phyloP scores from a whole-genome alignment of 2,329 filamentous ascomycete genomes.

The Plenodomus biglobosus region DNA sequence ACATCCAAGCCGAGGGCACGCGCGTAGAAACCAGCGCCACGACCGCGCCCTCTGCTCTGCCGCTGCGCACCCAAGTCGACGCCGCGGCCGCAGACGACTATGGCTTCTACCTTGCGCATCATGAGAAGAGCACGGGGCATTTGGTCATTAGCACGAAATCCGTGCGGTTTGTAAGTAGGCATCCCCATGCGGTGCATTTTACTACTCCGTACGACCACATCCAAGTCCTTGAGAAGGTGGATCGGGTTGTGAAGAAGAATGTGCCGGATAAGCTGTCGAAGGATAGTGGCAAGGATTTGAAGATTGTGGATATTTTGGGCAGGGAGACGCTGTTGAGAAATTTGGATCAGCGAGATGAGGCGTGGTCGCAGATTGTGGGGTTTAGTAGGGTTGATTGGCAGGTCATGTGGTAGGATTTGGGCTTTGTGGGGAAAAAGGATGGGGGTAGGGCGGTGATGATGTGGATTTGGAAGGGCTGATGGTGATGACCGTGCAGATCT shows the following conservation, averaged over 20 bases:
- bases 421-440: not conserved
- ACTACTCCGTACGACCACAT: constrained; percentile 19
- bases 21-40: constrained; percentile 7
- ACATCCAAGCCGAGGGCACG: constrained; percentile 30
- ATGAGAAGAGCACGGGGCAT: constrained; percentile 16
- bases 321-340: constrained; percentile 18
- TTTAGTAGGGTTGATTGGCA: constrained; percentile 33
- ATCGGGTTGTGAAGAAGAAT: constrained; percentile 22
- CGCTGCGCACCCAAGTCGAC: not conserved
- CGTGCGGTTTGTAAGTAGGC: constrained; percentile 20
- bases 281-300: constrained; percentile 26
- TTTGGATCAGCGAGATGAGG: constrained; percentile 31
- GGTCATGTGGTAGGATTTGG: constrained; percentile 27
- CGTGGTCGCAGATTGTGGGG: constrained; percentile 36
- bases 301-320: constrained; percentile 11
- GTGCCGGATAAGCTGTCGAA: constrained; percentile 16
- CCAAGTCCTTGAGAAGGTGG: constrained; percentile 26
- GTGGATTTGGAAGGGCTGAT: too few species aligned
- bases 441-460: too few species aligned
- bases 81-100: constrained; percentile 10
- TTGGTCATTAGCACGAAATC: constrained; percentile 21
- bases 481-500: too few species aligned
- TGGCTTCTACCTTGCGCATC: constrained; percentile 22
- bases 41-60: not conserved
- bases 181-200: constrained; percentile 15